phyloP scores from a whole-genome alignment of 2,329 filamentous ascomycete species.

The Parasarocladium wereldwijsianum region DNA sequence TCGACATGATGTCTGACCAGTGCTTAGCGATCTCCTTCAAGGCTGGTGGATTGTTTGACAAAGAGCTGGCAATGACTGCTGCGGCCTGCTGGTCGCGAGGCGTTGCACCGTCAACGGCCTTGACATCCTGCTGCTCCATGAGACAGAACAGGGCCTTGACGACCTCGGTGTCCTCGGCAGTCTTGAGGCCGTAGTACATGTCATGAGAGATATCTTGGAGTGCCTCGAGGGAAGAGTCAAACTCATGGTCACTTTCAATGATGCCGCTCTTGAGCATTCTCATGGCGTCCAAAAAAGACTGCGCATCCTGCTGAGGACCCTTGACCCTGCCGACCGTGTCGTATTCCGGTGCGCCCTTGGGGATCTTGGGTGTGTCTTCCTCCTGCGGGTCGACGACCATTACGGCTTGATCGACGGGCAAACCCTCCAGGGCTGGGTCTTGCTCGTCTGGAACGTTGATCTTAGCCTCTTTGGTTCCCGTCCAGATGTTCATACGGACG shows the following conservation, averaged over 20 bases:
- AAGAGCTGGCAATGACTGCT: slow-evolving; percentile 37
- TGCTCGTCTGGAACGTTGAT: slow-evolving; percentile 43
- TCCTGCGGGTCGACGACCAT: slow-evolving; percentile 37
- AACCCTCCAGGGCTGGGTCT: slow-evolving; percentile 29
- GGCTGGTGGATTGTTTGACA: slow-evolving; percentile 53
- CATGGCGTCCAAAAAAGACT: slow-evolving; percentile 25
- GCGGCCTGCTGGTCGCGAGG: slow-evolving; percentile 37
- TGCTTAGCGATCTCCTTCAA: slow-evolving; percentile 32
- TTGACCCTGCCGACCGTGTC: slow-evolving; percentile 43
- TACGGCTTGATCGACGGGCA: slow-evolving; percentile 36
- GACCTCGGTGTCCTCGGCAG: slow-evolving; percentile 39
- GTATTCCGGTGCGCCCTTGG: slow-evolving; percentile 38
- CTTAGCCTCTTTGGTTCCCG: slow-evolving; percentile 50
- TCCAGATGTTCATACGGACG: slow-evolving; percentile 48
- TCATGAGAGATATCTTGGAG: slow-evolving; percentile 53
- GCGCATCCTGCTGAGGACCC: slow-evolving; percentile 25
- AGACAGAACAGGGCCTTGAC: slow-evolving; percentile 43
- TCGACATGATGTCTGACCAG: slow-evolving; percentile 28
- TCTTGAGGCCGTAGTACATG: slow-evolving; percentile 53
- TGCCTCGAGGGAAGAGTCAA: slow-evolving; percentile 37
- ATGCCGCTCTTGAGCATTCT: slow-evolving; percentile 31
- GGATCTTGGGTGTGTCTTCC: slow-evolving; percentile 18
- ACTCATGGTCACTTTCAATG: slow-evolving; percentile 14
- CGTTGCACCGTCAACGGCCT: slow-evolving; percentile 12
- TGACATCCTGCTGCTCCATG: slow-evolving; percentile 20